Base-by-base conservation (phyloP, 2,329 filamentous ascomycete genomes). In the Capronia americana region DNA sequence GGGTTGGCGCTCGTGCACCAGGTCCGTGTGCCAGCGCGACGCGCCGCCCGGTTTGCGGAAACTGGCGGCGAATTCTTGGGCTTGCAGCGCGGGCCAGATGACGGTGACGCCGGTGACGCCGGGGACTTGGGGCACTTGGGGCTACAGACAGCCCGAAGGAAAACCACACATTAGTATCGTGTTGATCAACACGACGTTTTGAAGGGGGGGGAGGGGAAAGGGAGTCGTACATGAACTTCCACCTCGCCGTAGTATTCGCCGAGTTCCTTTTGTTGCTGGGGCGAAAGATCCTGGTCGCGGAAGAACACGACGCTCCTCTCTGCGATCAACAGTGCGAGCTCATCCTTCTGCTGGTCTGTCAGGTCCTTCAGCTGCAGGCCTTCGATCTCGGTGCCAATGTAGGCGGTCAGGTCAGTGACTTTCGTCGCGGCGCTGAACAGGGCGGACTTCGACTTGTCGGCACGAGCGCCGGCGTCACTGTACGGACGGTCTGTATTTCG, bases 301-400 rank as follows among this genome's bases (percentile, higher is more conserved):
- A 85, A 78, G 73, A 85, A 84, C 3, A 84, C 80, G 2, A 85
- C 83, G 23, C 83, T 82, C 17, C 83, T 74, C 62, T 83, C 75
- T 1, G 82, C 84, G 71, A 85, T 67, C 44, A 68, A 50, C 12
- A 68, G 80, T 26, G 87, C 89, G 0, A 92, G 79, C 71, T 92
- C 89, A 1, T 86, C 83, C 30, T 91, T 76, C 20, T 90, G 79
- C 57, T 88, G 85, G 64, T 91, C 88, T 0, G 87, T 82, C 71
- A 85, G 84, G 48, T 92, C 87, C 51, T 75, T 76, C 44, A 84
- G 71, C 60, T 78, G 81, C 2, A 79, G 77, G 14, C 74, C 74
- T 4, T 75, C 75, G 60, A 78, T 82, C 70, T 82, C 80, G 3
- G 77, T 74, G 7, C 80, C 80, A 67, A 82, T 81, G n/a, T 78